Percentiles rank a stretch among this genome's conserved stretches.
phyloP scores from a whole-genome alignment of 331 rosid genomes.

The Cydonia oblonga region DNA sequence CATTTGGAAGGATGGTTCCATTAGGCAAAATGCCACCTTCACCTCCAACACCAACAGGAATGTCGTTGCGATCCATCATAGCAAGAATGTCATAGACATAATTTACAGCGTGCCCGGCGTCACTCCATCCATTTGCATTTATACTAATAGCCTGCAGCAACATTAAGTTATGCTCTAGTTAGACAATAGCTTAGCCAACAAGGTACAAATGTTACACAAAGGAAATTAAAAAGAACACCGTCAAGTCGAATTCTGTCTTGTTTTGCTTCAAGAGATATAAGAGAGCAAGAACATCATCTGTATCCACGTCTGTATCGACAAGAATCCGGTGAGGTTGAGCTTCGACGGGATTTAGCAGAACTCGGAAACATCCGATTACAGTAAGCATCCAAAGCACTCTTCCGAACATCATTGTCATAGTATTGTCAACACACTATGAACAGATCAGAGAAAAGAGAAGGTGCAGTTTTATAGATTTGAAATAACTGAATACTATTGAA shows the following conservation, averaged over 20 bases:
- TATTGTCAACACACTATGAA: no score
- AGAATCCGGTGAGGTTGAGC: slow-evolving; percentile 8
- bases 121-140: slow-evolving; percentile 12
- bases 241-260: slow-evolving; percentile 3
- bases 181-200: no score
- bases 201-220: no score
- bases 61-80: slow-evolving; percentile 7
- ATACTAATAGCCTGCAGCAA: neutral
- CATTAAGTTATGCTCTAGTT: no score
- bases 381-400: neutral
- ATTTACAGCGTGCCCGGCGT: neutral
- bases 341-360: neutral
- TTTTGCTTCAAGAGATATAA: slow-evolving; percentile 12
- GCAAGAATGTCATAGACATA: slow-evolving; percentile 7
- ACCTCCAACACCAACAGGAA: slow-evolving; percentile 8
- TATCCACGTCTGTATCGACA: slow-evolving; percentile 1
- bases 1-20: slow-evolving; percentile 1
- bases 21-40: slow-evolving; percentile 14
- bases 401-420: neutral
- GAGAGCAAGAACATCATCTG: slow-evolving; percentile 9
- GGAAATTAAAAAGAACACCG: neutral
- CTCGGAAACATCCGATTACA: neutral
- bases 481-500: no score
- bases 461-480: no score
- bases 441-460: no score